phyloP scores from a whole-genome alignment of 768 basidiomycete genomes.

The Hypsizygus marmoreus region DNA sequence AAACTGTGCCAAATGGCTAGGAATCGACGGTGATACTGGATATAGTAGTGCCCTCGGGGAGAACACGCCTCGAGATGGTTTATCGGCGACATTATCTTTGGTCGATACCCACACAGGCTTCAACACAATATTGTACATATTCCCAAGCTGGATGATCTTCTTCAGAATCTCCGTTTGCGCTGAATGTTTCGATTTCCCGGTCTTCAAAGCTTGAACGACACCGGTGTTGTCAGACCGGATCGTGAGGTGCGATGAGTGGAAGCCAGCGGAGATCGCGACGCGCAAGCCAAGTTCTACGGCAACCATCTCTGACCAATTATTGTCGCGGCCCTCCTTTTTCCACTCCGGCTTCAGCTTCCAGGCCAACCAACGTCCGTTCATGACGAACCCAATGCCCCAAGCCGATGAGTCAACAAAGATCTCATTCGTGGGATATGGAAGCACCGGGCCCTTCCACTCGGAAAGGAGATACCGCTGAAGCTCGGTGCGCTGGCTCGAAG shows the following conservation, averaged over 20 bases:
- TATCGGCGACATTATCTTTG: no score
- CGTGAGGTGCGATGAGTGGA: conserved; percentile 21
- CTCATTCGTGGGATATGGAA: conserved; percentile 8
- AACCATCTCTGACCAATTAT: conserved; percentile 48
- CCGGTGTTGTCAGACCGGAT: conserved; percentile 45
- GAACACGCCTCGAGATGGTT: no score
- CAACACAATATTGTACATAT: conserved; percentile 22
- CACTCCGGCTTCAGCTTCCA: conserved; percentile 38
- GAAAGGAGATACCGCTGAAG: conserved; percentile 23
- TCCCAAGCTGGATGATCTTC: conserved; percentile 25
- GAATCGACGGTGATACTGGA: no score
- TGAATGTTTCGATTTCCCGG: conserved; percentile 20
- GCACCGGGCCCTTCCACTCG: conserved; percentile 16
- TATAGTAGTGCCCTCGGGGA: no score
- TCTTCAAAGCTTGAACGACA: conserved; percentile 35
- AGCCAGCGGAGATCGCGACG: conserved; percentile 25
- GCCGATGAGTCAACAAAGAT: conserved; percentile 45
- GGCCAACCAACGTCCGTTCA: conserved; percentile 36
- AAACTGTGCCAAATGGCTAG: no score
- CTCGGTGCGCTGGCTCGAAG: conserved; percentile 11
- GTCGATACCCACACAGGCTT: conserved; percentile 26
- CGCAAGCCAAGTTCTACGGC: conserved; percentile 43
- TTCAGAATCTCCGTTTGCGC: conserved; percentile 30
- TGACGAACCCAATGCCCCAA: conserved; percentile 43
- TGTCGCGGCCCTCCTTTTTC: conserved; percentile 29